Evolutionary conservation across 192 early-diverging fungal species (phyloP), one percentile per base, ranked within the genome.

Genomic region (Rhizophagus clarus): DNA sequence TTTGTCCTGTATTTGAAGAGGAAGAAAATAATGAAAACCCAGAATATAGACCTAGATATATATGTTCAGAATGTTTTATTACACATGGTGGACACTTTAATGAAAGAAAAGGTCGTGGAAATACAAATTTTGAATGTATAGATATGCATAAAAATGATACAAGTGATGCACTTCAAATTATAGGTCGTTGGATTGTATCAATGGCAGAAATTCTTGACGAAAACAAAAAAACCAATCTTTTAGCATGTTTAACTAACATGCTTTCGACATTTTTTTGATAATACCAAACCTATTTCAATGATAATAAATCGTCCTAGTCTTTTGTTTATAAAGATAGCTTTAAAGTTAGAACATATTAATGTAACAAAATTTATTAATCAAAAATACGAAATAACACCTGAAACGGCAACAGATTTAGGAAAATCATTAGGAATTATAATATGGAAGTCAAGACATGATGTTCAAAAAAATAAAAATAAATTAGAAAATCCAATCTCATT

Each of bases 21-120:
- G 2, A 64, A 12, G 26, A 64, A 9, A 31, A 64, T 64, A 64
- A 64, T 64, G 34, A 37, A 3, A 37, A 37, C 5, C 34, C 63
- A 1, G n/a, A 64, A 64, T 64, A 64, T 64, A 22, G 32, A 42
- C 34, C 69, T 40, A 6, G 34, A 40, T 71, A 71, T 71, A 71
- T 71, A 29, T 71, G 69, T 40, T 71, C 69, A 40, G 40, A 40
- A n/a, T 71, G 69, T 71, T 71, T 71, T 71, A n/a, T 40, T 32
- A 71, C 1, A 40, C 14, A 71, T 40, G 34, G 69, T 29, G 34
- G 69, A 3, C 69, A 71, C 40, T 71, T 71, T 42, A 42, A 40
- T 71, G 40, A 71, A 34, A 32, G 32, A 32, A 71, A 37, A 42
- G 69, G 17, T 2, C 22, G 20, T 40, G 32, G 37, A 32, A 71